A percentile compares a stretch with the other conserved stretches of the same genome.
Conservation (phyloP, 768 basidiomycete genomes). For the Pseudohyphozyma bogoriensis region DNA sequence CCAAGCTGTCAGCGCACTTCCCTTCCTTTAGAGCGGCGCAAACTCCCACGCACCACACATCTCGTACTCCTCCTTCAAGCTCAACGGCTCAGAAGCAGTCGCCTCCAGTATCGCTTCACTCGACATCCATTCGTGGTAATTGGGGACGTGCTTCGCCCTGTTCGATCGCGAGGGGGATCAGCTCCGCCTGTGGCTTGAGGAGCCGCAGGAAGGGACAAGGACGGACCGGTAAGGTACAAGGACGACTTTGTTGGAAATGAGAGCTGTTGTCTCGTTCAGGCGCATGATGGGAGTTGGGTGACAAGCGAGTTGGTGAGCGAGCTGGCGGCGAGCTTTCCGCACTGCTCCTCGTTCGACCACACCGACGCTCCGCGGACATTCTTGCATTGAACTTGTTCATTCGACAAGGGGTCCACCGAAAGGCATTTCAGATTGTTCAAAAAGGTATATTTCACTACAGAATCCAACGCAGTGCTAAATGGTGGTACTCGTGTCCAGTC, state of each 20-base stretch:
- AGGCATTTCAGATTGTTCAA: no score
- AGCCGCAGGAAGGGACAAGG: neutral
- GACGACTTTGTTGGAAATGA: slow-evolving; percentile 58
- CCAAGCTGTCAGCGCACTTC: neutral
- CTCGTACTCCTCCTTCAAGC: slow-evolving; percentile 67
- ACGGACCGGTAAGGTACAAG: slow-evolving; percentile 67
- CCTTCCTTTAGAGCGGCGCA: neutral
- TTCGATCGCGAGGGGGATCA: neutral
- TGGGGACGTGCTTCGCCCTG: slow-evolving; percentile 48
- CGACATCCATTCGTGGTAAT: slow-evolving; percentile 83
- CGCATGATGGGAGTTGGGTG: slow-evolving; percentile 51
- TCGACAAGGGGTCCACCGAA: no score
- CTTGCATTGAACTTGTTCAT: no score
- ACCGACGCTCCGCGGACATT: no score
- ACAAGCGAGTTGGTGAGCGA: no score
- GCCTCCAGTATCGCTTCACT: slow-evolving; percentile 57
- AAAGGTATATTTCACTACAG: no score
- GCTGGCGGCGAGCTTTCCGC: no score
- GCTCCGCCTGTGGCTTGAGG: neutral
- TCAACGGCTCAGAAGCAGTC: slow-evolving; percentile 80
- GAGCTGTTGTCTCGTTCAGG: slow-evolving; percentile 54
- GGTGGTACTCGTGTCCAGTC: no score
- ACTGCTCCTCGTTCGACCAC: no score
- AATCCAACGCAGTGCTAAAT: no score
- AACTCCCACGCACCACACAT: slow-evolving; percentile 68